phyloP scores from a whole-genome alignment of 768 basidiomycete species.

The Tylopilus rubrobrunneus region DNA sequence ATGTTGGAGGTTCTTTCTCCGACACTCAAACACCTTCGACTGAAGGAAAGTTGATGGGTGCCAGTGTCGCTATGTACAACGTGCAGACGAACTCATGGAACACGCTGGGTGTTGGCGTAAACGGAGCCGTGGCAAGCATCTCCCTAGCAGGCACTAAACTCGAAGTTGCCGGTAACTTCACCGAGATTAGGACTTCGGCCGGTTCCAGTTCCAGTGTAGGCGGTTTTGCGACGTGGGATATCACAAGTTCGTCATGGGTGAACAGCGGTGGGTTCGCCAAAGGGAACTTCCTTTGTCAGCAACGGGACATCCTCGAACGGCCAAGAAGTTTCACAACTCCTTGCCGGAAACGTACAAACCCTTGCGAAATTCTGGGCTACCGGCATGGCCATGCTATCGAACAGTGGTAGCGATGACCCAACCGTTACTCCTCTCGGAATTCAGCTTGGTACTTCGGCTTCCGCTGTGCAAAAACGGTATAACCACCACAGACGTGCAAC shows the following conservation, averaged over 20 bases:
- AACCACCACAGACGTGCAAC: slow-evolving; percentile 33
- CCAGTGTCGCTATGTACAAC: slow-evolving; percentile 69
- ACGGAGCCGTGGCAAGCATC: slow-evolving; percentile 71
- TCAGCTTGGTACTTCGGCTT: slow-evolving; percentile 43
- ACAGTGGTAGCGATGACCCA: slow-evolving; percentile 55
- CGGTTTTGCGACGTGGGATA: slow-evolving; percentile 79
- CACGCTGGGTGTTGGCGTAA: slow-evolving; percentile 65
- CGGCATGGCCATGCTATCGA: slow-evolving; percentile 77
- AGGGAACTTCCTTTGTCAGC: slow-evolving; percentile 64
- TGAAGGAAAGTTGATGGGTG: slow-evolving; percentile 41
- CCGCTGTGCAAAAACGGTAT: slow-evolving; percentile 37
- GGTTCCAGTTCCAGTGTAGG: slow-evolving; percentile 37
- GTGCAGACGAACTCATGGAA: slow-evolving; percentile 62
- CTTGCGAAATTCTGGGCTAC: slow-evolving; percentile 66
- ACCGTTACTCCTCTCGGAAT: slow-evolving; percentile 58
- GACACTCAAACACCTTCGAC: slow-evolving; percentile 57
- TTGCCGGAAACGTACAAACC: slow-evolving; percentile 63
- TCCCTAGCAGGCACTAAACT: slow-evolving; percentile 47
- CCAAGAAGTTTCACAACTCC: slow-evolving; percentile 45
- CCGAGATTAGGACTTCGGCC: slow-evolving; percentile 37
- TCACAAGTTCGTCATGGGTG: slow-evolving; percentile 57
- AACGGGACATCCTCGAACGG: slow-evolving; percentile 53
- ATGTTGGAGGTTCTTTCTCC: slow-evolving; percentile 84
- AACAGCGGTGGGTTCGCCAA: slow-evolving; percentile 71
- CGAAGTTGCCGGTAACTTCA: slow-evolving; percentile 75